These are phyloP conservation scores for Castanea crenata DNA, from an alignment of 306 rosid species.

Conservation along the genomic window DNA sequence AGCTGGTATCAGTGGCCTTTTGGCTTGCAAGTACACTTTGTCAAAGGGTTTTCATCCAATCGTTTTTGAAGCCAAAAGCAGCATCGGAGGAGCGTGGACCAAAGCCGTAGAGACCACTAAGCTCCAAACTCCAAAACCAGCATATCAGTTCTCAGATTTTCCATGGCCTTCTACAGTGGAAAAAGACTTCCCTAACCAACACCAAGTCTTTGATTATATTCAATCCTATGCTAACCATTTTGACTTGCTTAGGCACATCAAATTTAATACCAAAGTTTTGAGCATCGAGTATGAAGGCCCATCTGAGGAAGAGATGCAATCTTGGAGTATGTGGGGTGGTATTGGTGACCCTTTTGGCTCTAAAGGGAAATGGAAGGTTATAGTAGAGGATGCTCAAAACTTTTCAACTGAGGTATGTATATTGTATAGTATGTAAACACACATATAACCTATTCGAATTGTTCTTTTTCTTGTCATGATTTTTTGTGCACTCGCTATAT, in stretches of 20 bases:
- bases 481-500: slow-evolving; percentile 20
- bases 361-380: slow-evolving; percentile 47
- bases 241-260: slow-evolving; percentile 38
- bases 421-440: too few relatives aligned
- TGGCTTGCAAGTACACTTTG: slow-evolving; percentile 56
- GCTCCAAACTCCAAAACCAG: slow-evolving; percentile 50
- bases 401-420: neutral
- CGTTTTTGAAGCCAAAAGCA: slow-evolving; percentile 46
- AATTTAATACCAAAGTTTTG: slow-evolving; percentile 39
- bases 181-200: slow-evolving; percentile 35
- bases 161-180: slow-evolving; percentile 59
- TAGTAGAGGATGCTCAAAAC: slow-evolving; percentile 20
- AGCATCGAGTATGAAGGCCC: slow-evolving; percentile 41
- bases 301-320: slow-evolving; percentile 21
- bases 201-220: slow-evolving; percentile 38
- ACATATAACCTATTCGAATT: too few relatives aligned
- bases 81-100: slow-evolving; percentile 58
- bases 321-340: slow-evolving; percentile 55
- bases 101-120: slow-evolving; percentile 43
- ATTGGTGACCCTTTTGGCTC: slow-evolving; percentile 44
- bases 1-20: slow-evolving; percentile 65
- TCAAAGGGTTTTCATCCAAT: slow-evolving; percentile 49
- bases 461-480: neutral
- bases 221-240: slow-evolving; percentile 50
- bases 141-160: slow-evolving; percentile 56